Evolutionary conservation across 148 eudicot genomes (phyloP), one percentile per base, ranked within the genome.

Genomic region (Bassia scoparia): DNA sequence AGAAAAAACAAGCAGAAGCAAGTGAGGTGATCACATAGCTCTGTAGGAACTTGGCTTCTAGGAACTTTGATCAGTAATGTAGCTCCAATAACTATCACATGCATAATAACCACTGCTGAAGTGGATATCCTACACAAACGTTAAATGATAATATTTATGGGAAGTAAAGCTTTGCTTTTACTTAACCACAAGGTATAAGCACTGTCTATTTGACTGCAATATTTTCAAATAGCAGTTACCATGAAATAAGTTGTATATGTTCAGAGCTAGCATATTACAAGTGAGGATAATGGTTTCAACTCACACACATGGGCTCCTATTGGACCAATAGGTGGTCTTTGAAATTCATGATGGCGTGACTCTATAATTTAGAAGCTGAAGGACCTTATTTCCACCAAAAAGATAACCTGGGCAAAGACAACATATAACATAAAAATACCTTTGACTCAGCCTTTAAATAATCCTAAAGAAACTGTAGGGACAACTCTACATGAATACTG

Each of bases 311-410:
- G 99, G 35, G 84, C 83, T 16, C 99, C 99, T 44, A 95, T 86
- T 18, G 99, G 99, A 68, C 99, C 99, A 81, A 95, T 91, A 26
- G 99, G 99, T 15, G 99, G 88, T 77, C 77, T 81, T 65, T 75
- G 84, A 79, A 95, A 95, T 74, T 76, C 83, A 54, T 75, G 78
- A 71, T 85, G 86, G 68, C 89, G 85, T 65, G 86, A 85, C 86
- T 95, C 98, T 68, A 95, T 86, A 49, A 81, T 83, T 72, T 80
- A 95, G 82, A 73, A 95, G 99, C 79, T 67, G 73, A 67, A 81
- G 78, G 61, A 95, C 97, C 65, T 78, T 84, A 14, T 69, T 75
- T 67, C 97, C 97, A 77, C 99, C 99, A 79, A 88, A 95, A 71
- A 96, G 97, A 55, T 89, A 35, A 95, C 96, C 99, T 95, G 27